Conservation (phyloP, 2,329 filamentous ascomycete genomes). For the Ceratocystis cacaofunesta region DNA sequence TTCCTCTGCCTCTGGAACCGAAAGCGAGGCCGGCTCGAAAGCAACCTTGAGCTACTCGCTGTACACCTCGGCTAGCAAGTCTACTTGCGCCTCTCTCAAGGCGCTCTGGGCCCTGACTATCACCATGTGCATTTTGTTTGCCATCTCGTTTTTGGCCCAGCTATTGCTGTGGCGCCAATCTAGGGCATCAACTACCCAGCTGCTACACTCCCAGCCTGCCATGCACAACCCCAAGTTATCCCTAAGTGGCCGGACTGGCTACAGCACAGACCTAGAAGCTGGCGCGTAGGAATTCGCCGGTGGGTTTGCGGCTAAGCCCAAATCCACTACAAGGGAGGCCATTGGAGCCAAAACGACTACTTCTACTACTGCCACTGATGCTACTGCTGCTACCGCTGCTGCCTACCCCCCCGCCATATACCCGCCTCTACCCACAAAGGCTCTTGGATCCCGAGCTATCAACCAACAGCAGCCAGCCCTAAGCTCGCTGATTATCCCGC, state of each 20-base stretch:
- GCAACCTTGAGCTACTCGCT: constrained; percentile 26
- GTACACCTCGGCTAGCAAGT: constrained; percentile 37
- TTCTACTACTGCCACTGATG: background rate
- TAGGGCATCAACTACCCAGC: constrained; percentile 4
- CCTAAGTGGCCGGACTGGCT: constrained; percentile 1
- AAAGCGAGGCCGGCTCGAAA: constrained; percentile 19
- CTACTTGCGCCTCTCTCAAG: constrained; percentile 72
- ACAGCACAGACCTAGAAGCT: constrained; percentile 3
- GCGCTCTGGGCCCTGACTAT: constrained; percentile 77
- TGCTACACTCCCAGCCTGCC: background rate
- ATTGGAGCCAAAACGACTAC: background rate
- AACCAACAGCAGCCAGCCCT: background rate
- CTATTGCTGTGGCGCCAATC: constrained; percentile 43
- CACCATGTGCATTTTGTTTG: constrained; percentile 57
- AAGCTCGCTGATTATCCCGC: constrained; percentile 11
- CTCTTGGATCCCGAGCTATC: constrained; percentile 11
- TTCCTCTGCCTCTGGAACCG: background rate
- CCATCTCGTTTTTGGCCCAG: constrained; percentile 44
- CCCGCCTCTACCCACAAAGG: background rate
- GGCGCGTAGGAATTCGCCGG: constrained; percentile 11
- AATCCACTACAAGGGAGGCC: background rate
- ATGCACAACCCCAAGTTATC: background rate
- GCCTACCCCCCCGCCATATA: background rate
- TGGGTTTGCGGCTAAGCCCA: background rate
- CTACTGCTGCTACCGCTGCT: background rate